Evolutionary conservation across 768 basidiomycete species (phyloP).

Genomic region (Rhizopogon vulgaris): DNA sequence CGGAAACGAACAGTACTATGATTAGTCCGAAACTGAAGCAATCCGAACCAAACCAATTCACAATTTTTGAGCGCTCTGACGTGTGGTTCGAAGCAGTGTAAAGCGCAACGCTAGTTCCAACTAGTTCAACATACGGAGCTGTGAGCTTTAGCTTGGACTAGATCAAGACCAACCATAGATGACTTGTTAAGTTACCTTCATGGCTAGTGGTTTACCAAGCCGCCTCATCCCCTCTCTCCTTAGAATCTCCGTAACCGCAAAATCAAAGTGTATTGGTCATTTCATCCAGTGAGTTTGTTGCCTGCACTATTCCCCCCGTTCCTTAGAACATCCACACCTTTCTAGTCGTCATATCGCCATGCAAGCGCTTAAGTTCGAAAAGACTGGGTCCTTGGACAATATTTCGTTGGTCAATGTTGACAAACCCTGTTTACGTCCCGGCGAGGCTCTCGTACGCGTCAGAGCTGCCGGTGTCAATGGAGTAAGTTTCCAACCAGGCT

Average conservation of each 20-base stretch:
- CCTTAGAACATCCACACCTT: neutral
- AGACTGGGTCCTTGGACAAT: constrained; percentile 24
- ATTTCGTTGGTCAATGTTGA: constrained; percentile 17
- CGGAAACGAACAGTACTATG: no score
- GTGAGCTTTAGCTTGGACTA: no score
- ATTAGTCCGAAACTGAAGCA: no score
- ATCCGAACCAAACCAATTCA: no score
- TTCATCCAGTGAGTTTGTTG: neutral
- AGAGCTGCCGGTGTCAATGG: constrained; percentile 29
- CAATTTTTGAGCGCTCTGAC: no score
- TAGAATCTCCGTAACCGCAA: neutral
- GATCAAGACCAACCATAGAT: no score
- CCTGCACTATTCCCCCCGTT: neutral
- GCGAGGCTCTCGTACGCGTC: constrained; percentile 27
- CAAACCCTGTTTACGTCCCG: constrained; percentile 22
- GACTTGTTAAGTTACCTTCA: no score
- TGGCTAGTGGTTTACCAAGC: neutral
- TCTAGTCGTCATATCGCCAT: constrained; percentile 11
- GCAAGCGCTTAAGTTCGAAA: constrained; percentile 27
- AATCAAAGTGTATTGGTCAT: neutral
- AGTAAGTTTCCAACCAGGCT: constrained; percentile 11
- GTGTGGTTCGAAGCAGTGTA: no score
- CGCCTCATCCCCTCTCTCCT: neutral
- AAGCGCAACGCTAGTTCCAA: no score
- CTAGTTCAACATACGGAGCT: no score